phyloP scores from a whole-genome alignment of 2,329 filamentous ascomycete genomes.

The Venturia carpophila region DNA sequence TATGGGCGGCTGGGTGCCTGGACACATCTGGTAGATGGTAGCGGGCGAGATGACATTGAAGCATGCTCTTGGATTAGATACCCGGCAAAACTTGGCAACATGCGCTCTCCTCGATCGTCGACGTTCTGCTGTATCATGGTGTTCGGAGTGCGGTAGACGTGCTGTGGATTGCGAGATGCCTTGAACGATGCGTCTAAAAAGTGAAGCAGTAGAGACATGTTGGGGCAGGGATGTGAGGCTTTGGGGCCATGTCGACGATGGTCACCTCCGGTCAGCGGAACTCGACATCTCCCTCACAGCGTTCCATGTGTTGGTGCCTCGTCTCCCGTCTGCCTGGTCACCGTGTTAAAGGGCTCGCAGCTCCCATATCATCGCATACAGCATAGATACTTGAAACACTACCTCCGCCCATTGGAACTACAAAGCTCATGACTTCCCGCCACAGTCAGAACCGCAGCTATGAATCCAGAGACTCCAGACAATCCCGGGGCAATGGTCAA shows the following conservation, averaged over 20 bases:
- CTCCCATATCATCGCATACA: neutral
- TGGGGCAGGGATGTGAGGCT: neutral
- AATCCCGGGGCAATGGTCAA: neutral
- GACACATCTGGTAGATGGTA: neutral
- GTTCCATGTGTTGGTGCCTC: neutral
- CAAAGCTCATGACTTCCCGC: neutral
- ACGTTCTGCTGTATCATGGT: too few species aligned
- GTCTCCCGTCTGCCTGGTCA: neutral
- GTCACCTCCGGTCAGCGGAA: neutral
- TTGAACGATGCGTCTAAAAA: neutral
- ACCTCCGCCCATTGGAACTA: neutral
- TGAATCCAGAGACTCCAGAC: neutral
- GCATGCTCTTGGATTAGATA: conserved; percentile 11
- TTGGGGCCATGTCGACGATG: too few species aligned
- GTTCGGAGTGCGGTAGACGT: neutral
- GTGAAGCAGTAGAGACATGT: neutral
- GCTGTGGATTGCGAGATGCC: neutral
- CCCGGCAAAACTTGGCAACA: neutral
- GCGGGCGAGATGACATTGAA: neutral
- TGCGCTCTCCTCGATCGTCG: neutral
- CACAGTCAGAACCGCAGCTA: neutral
- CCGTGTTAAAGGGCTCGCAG: neutral
- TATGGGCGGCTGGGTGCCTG: neutral
- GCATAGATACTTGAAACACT: neutral
- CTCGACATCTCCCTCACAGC: too few species aligned